A percentile compares a stretch with the other conserved stretches of the same genome.
Evolutionary conservation across 208 protist species (phyloP).

Genomic region (Trypanosoma melophagium): DNA sequence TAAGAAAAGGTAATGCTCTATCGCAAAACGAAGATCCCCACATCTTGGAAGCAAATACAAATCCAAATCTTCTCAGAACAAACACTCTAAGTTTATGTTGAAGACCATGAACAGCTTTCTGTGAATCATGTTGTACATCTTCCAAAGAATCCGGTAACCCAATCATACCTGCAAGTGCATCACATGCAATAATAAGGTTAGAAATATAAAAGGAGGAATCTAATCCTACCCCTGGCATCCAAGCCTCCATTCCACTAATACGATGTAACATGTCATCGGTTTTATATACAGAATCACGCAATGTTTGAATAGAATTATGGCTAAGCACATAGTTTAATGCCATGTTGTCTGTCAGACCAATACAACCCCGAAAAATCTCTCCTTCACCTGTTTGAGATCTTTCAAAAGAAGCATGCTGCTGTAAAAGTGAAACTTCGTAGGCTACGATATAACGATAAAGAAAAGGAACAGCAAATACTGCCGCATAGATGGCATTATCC

Average conservation of each 20-base stretch:
- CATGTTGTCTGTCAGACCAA: conserved; percentile 15
- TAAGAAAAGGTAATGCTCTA: conserved; percentile 39
- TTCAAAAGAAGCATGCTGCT: conserved; percentile 15
- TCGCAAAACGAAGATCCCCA: conserved; percentile 9
- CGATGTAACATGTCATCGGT: neutral
- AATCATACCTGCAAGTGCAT: conserved; percentile 35
- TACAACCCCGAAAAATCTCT: conserved; percentile 3
- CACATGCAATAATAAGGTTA: conserved; percentile 34
- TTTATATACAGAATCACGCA: neutral
- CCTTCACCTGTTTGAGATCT: neutral
- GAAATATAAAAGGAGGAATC: conserved; percentile 40
- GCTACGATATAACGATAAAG: conserved; percentile 19
- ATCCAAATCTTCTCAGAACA: conserved; percentile 27
- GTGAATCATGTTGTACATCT: conserved; percentile 5
- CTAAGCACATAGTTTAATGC: conserved; percentile 14
- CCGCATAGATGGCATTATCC: conserved; percentile 11
- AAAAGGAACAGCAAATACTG: conserved; percentile 20
- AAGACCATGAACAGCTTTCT: conserved; percentile 13
- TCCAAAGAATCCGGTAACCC: conserved; percentile 14
- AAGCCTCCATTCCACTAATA: neutral
- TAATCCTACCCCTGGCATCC: conserved; percentile 38
- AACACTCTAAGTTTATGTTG: conserved; percentile 35
- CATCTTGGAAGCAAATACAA: conserved; percentile 22
- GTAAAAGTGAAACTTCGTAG: conserved; percentile 17
- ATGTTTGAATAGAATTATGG: neutral